phyloP scores from a whole-genome alignment of 495 filamentous ascomycete species.

The Baudoinia panamericana region DNA sequence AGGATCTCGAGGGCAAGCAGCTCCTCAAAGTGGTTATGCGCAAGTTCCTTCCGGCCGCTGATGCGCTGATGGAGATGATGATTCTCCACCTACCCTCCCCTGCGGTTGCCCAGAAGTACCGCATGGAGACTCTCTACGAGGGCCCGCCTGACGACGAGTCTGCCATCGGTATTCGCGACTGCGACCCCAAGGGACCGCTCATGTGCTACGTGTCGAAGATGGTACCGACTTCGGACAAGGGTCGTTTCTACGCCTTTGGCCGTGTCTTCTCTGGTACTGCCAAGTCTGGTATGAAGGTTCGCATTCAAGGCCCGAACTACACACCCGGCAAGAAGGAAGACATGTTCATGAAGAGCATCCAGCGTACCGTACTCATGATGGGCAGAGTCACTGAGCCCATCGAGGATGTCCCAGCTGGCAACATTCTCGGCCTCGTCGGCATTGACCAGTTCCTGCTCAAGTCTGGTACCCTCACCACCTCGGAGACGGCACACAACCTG shows the following conservation, averaged over 20 bases:
- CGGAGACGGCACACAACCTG: constrained; percentile 96
- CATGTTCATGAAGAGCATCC: constrained; percentile 97
- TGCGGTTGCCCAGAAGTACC: constrained; percentile 93
- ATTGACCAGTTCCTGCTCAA: constrained; percentile 99
- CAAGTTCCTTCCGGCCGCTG: constrained; percentile 94
- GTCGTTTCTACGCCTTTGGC: constrained; percentile 99
- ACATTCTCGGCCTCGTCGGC: constrained; percentile 98
- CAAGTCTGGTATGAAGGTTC: constrained; percentile 94
- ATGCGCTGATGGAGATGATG: constrained; percentile 99
- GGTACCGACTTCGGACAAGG: constrained; percentile 99
- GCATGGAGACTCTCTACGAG: constrained; percentile 97
- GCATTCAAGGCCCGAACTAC: constrained; percentile 99
- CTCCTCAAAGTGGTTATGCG: constrained; percentile 96
- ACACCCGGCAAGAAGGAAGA: constrained; percentile 95
- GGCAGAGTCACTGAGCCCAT: constrained; percentile 98
- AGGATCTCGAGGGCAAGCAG: constrained; percentile 87
- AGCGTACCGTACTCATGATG: constrained; percentile 99
- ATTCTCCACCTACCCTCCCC: constrained; percentile 97
- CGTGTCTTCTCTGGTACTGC: constrained; percentile 99
- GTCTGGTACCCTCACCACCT: constrained; percentile 96
- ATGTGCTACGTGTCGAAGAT: constrained; percentile 99
- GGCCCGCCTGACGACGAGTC: constrained; percentile 85
- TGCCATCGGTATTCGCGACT: constrained; percentile 92
- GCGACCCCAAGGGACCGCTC: constrained; percentile 91
- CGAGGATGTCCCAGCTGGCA: constrained; percentile 96